Percentiles rank a stretch among this genome's conserved stretches.
Conservation (phyloP, 805 yeast species). For the Ogataea populi-albae region DNA sequence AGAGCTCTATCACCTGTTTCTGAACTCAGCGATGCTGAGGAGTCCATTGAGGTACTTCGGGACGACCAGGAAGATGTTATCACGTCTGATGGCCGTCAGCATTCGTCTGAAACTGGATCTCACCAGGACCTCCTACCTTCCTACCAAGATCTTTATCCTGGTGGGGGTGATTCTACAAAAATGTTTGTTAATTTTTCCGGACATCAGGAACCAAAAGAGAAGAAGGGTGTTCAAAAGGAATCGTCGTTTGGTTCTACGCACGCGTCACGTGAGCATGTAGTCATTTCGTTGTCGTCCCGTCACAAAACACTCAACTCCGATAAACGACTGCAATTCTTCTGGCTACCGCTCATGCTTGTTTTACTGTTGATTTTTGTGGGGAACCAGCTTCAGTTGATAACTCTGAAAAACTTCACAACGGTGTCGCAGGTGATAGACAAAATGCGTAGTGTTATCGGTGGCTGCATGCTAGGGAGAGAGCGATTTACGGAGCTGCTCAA, state of each 20-base stretch:
- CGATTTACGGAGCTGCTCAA: slow-evolving; percentile 33
- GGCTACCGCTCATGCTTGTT: slow-evolving; percentile 76
- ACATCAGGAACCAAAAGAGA: slow-evolving; percentile 17
- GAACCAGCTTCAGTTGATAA: slow-evolving; percentile 25
- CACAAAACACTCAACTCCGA: slow-evolving; percentile 62
- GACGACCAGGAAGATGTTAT: neutral
- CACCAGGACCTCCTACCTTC: slow-evolving; percentile 56
- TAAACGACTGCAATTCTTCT: slow-evolving; percentile 81
- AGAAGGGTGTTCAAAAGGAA: slow-evolving; percentile 3
- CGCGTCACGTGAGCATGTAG: slow-evolving; percentile 8
- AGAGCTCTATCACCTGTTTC: slow-evolving; percentile 4
- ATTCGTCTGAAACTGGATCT: too few species aligned
- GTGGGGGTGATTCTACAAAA: slow-evolving; percentile 33
- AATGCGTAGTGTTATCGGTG: slow-evolving; percentile 44
- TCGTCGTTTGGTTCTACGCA: slow-evolving; percentile 3
- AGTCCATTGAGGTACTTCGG: neutral
- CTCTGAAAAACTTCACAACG: slow-evolving; percentile 19
- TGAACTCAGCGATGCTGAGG: slow-evolving; percentile 15
- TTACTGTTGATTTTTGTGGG: slow-evolving; percentile 42
- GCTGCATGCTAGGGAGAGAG: slow-evolving; percentile 49
- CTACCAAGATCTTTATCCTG: slow-evolving; percentile 75
- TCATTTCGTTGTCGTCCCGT: slow-evolving; percentile 25
- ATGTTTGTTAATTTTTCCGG: slow-evolving; percentile 30
- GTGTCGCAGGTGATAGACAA: slow-evolving; percentile 35
- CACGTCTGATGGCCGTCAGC: slow-evolving; percentile 7